These are phyloP conservation scores for Rhododendron molle DNA, from an alignment of 148 eudicot species.

Conservation along the genomic window DNA sequence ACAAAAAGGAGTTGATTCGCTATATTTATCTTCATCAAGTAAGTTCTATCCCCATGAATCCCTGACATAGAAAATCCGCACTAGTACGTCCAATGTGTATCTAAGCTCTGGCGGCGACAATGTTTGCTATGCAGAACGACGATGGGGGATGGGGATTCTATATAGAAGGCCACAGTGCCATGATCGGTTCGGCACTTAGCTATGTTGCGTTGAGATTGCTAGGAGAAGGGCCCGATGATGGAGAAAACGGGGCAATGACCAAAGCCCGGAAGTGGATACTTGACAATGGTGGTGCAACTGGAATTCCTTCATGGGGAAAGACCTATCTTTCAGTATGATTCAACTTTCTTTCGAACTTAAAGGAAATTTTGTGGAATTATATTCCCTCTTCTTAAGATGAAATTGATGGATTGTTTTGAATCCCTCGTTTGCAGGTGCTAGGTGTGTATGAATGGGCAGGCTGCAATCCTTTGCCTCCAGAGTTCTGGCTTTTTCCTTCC, in stretches of 20 bases:
- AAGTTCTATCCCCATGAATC: not conserved
- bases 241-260: conserved; percentile 21
- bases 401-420: not conserved
- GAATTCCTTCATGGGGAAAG: conserved; percentile 39
- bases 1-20: conserved; percentile 32
- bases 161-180: conserved; percentile 30
- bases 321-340: conserved; percentile 26
- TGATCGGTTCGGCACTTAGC: conserved; percentile 30
- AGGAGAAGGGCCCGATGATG: conserved; percentile 30
- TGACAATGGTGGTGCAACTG: conserved; percentile 33
- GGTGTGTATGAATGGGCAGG: conserved; percentile 41
- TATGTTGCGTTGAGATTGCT: conserved; percentile 25
- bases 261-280: conserved; percentile 34
- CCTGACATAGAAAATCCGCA: not conserved
- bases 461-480: conserved; percentile 32
- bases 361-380: not conserved
- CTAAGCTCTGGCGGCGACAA: not conserved
- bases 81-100: not conserved
- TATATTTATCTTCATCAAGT: conserved; percentile 32
- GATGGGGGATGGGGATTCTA: conserved; percentile 41
- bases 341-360: not conserved
- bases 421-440: conserved; percentile 17
- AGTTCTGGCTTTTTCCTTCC: conserved; percentile 37
- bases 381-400: not conserved
- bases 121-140: conserved; percentile 14